These are phyloP conservation scores for Daldinia concentrica DNA, from an alignment of 495 filamentous ascomycete species.

Conservation along the genomic window DNA sequence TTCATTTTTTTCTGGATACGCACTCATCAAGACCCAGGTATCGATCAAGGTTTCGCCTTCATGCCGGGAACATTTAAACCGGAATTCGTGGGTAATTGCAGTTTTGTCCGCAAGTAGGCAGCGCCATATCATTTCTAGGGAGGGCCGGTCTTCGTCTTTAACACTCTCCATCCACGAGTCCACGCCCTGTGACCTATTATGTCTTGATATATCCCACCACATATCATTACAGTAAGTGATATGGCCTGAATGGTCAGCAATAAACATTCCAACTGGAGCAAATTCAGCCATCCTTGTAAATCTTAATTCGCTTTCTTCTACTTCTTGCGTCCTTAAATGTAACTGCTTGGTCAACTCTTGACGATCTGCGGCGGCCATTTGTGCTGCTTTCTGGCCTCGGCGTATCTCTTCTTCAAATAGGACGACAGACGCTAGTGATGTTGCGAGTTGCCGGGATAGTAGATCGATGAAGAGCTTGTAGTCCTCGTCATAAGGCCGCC, in stretches of 20 bases:
- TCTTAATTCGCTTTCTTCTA: conserved; percentile 73
- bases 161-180: conserved; percentile 74
- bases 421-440: conserved; percentile 75
- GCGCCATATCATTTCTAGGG: conserved; percentile 64
- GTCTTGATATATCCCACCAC: conserved; percentile 72
- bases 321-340: conserved; percentile 71
- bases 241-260: conserved; percentile 67
- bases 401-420: conserved; percentile 79
- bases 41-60: conserved; percentile 68
- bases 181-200: conserved; percentile 61
- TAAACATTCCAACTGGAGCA: conserved; percentile 76
- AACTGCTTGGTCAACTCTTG: conserved; percentile 74
- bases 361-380: conserved; percentile 69
- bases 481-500: conserved; percentile 73
- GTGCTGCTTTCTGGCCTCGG: conserved; percentile 70
- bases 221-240: conserved; percentile 78
- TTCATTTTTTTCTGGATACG: conserved; percentile 69
- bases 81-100: conserved; percentile 70
- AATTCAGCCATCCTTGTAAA: conserved; percentile 81
- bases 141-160: conserved; percentile 65
- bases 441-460: conserved; percentile 73
- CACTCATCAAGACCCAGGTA: conserved; percentile 76
- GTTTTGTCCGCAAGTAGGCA: conserved; percentile 64
- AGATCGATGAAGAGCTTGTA: conserved; percentile 75
- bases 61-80: conserved; percentile 70